Base-by-base conservation (phyloP, 2,329 filamentous ascomycete genomes). In the Westerdykella sp. region DNA sequence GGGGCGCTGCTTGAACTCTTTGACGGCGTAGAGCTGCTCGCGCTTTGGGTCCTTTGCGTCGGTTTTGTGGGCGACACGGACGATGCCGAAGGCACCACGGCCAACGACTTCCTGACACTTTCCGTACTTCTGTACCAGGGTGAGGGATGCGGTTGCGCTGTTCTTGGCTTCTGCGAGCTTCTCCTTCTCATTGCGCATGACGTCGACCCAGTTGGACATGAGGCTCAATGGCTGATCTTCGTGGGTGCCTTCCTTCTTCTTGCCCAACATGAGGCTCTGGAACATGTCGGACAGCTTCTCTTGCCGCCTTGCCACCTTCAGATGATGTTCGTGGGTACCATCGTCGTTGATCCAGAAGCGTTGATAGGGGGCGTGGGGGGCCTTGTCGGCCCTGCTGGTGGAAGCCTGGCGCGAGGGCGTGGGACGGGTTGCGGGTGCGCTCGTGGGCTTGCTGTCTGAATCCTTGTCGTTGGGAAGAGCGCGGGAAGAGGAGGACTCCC, bases 61-160 rank as follows among this genome's bases (percentile, higher is more conserved):
- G 48, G 88, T 84, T 72, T 98, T 98, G 78, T 97, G 93, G 13
- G 91, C 95, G 67, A 97, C 95, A 48, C 93, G 82, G 51, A 98
- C 93, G 50, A 98, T 95, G 44, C 93, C 93, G 67, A 98, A 98
- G 34, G 93, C 93, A 48, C 93, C 93, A 31, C 91, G 87, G 15
- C 93, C 93, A 18, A 98, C 88, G 28, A 98, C 83, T 67, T 98
- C 93, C 63, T 97, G 91, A 64, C 93, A 97, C 71, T 97, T 97
- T 57, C 93, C 93, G 65, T 98, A 98, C 66, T 97, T 97, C 62
- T 97, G 88, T 1, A 93, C 87, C 39, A 98, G 74, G 1, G 89
- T 89, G 15, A 81, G 81, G 13, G 85, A 84, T 14, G 84, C 77
- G 59, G 84, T 86, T 1, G 84, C 84, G 18, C 80, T 81, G 65